phyloP scores from a whole-genome alignment of 805 yeast genomes.

The Lipomyces spencermartinsiae region DNA sequence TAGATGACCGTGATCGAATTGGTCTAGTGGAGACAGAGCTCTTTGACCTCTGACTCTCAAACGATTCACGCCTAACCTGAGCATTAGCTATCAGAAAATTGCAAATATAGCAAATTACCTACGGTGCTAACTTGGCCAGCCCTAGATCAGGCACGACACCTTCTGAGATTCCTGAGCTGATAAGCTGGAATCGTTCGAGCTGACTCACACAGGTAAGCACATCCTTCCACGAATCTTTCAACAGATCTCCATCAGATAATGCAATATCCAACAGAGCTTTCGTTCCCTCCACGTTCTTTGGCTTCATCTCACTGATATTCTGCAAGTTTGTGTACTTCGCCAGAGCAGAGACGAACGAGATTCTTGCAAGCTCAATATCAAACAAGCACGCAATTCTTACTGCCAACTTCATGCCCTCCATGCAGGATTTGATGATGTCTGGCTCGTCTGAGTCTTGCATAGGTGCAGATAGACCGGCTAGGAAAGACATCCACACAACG shows the following conservation, averaged over 20 bases:
- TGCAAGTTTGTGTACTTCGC: constrained; percentile 84
- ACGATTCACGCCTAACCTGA: constrained; percentile 38
- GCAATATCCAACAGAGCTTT: constrained; percentile 76
- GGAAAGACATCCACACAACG: constrained; percentile 93
- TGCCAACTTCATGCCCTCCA: constrained; percentile 86
- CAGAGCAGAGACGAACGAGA: constrained; percentile 87
- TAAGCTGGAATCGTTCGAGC: constrained; percentile 85
- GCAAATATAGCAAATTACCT: constrained; percentile 14
- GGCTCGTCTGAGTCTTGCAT: constrained; percentile 87
- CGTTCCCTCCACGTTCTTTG: constrained; percentile 83
- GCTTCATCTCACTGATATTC: constrained; percentile 76
- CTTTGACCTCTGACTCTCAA: constrained; percentile 37
- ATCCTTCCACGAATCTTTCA: constrained; percentile 83
- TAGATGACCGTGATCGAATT: constrained; percentile 16
- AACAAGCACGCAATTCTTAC: constrained; percentile 84
- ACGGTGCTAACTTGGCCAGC: constrained; percentile 67
- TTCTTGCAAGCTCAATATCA: constrained; percentile 81
- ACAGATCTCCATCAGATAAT: constrained; percentile 74
- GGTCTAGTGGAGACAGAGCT: constrained; percentile 12
- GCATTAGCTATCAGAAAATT: neutral
- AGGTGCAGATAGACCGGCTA: constrained; percentile 94
- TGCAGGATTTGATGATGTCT: constrained; percentile 60
- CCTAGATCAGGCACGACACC: constrained; percentile 84
- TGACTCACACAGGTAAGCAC: constrained; percentile 84
- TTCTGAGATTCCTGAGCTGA: constrained; percentile 86